Evolutionary conservation across 169 alveolate genomes (phyloP), one percentile per base, ranked within the genome.

Genomic region (Eimeria necatrix): DNA sequence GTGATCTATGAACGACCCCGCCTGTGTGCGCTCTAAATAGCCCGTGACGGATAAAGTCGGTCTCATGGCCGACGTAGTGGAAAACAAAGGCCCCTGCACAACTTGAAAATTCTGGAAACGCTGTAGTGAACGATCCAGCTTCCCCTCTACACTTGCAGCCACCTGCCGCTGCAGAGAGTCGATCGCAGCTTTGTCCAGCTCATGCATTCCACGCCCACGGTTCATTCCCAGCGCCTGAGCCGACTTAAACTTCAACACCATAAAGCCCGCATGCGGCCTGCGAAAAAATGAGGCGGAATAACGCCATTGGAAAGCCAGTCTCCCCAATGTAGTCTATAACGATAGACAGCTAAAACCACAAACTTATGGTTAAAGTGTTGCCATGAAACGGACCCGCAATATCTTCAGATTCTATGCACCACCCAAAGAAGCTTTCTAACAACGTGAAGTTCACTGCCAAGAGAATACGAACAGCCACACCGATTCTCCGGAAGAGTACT

Each of bases 221-320:
- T 51, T 53, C 14, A 81, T 59, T 4, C 90, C 90, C 24, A 53
- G 56, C 32, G 90, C 90, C 41, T 81, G 90, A 10, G 90, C 22
- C 8, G 90, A 51, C 74, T 81, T 73, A 26, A 81, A 81, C 73
- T 78, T 74, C 70, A 91, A n/a, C 14, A 91, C 86, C 84, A 91
- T 59, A 78, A 91, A 73, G 12, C 95, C 95, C 4, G 78, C 86
- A 49, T 91, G 95, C 20, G 95, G 95, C 73, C 95, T 91, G 94
- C 14, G 9, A 26, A 22, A 56, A 56, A 32, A 2, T 32, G 41
- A 32, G 41, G 41, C 41, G 2, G 41, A 32, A 32, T 32, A 32
- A 0, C 41, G 41, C 41, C 41, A 32, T 0, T 32, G 41, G 41
- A 32, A 32, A 32, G 2, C 41, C 41, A 32, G 41, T 32, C 41